Evolutionary conservation across 2,329 filamentous ascomycete genomes (phyloP).

Genomic region (Aureobasidium subglaciale): DNA sequence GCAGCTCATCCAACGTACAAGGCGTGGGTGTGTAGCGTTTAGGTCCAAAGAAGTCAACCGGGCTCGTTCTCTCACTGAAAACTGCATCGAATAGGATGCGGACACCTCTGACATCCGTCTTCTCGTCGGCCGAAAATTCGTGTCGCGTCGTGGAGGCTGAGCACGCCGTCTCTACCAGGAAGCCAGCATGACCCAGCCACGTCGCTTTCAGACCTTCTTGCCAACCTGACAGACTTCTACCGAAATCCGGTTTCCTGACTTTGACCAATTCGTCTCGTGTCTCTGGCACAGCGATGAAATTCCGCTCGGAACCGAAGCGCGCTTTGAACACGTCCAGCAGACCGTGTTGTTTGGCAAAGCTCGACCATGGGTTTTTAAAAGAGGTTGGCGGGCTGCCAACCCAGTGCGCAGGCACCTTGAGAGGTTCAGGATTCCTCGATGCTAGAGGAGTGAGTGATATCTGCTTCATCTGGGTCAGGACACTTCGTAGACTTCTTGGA

Average conservation of each 20-base stretch:
- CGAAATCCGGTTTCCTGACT: slow-evolving; percentile 37
- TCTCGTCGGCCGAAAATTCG: slow-evolving; percentile 20
- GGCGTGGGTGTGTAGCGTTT: slow-evolving; percentile 47
- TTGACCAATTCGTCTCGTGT: slow-evolving; percentile 36
- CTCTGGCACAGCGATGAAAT: slow-evolving; percentile 41
- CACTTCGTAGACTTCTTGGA: neutral
- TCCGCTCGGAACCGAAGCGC: slow-evolving; percentile 34
- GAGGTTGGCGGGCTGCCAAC: slow-evolving; percentile 36
- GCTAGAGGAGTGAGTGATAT: neutral
- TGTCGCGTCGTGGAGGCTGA: neutral
- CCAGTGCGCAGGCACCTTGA: slow-evolving; percentile 31
- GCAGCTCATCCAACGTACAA: slow-evolving; percentile 43
- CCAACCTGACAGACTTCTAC: slow-evolving; percentile 17
- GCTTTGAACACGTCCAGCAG: slow-evolving; percentile 28
- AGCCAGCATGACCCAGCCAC: slow-evolving; percentile 47
- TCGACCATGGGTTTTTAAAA: slow-evolving; percentile 47
- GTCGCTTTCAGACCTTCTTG: slow-evolving; percentile 36
- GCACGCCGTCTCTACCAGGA: slow-evolving; percentile 37
- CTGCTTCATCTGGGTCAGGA: neutral
- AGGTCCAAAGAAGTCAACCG: slow-evolving; percentile 41
- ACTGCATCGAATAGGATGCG: slow-evolving; percentile 48
- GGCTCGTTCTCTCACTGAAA: slow-evolving; percentile 44
- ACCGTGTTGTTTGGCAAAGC: slow-evolving; percentile 25
- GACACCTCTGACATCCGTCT: slow-evolving; percentile 29
- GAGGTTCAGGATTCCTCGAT: neutral